Evolutionary conservation across 2,329 filamentous ascomycete species (phyloP).

Genomic region (Aspergillus felis): DNA sequence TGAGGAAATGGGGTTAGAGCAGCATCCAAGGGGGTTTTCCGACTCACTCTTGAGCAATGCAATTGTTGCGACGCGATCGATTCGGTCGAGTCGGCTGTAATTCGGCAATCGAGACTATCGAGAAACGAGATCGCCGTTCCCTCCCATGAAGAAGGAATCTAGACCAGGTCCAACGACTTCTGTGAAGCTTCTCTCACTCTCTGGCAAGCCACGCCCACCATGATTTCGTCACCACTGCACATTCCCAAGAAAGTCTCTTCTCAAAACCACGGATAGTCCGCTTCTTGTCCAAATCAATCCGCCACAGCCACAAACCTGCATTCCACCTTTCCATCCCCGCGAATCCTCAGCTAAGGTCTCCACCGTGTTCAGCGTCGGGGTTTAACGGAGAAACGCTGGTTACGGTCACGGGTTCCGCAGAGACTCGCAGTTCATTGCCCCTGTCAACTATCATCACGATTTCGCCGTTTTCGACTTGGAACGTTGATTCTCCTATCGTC

Average conservation of each 20-base stretch:
- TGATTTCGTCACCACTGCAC: neutral
- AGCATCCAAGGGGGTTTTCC: too few relatives aligned
- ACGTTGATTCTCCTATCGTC: neutral
- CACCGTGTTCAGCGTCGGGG: neutral
- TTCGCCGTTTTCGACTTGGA: too few relatives aligned
- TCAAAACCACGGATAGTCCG: neutral
- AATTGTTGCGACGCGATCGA: too few relatives aligned
- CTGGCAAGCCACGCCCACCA: neutral
- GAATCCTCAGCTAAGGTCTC: neutral
- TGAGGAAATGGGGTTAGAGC: too few relatives aligned
- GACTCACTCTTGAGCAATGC: too few relatives aligned
- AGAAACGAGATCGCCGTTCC: neutral
- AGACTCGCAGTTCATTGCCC: too few relatives aligned
- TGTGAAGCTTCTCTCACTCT: too few relatives aligned
- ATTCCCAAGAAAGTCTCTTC: neutral
- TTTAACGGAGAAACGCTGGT: neutral
- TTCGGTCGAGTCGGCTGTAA: too few relatives aligned
- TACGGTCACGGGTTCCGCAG: neutral
- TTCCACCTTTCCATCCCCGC: too few relatives aligned
- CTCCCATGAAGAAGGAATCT: neutral
- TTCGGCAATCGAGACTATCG: too few relatives aligned
- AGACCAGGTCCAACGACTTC: neutral
- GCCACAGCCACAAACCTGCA: too few relatives aligned
- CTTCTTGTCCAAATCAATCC: neutral
- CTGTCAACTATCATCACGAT: too few relatives aligned